Conservation (phyloP, 768 basidiomycete genomes). For the Lactarius indigo region DNA sequence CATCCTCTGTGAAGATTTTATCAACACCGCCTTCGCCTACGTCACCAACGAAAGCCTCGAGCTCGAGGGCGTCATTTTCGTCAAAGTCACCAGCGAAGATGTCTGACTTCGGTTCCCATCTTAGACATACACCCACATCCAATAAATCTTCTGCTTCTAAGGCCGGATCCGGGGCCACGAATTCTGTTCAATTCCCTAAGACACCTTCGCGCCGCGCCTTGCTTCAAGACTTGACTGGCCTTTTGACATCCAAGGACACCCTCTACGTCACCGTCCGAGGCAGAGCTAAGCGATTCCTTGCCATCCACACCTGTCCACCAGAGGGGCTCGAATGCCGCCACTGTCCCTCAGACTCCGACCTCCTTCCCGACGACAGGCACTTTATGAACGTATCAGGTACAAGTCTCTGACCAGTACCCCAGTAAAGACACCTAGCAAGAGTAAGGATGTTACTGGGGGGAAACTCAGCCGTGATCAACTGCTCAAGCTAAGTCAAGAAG, state of each 20-base stretch:
- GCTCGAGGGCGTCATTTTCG: slow-evolving; percentile 33
- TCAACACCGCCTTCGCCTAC: slow-evolving; percentile 33
- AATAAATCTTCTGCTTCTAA: slow-evolving; percentile 27
- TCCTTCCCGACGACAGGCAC: slow-evolving; percentile 73
- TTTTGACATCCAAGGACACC: slow-evolving; percentile 39
- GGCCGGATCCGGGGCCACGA: slow-evolving; percentile 42
- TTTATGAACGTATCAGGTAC: slow-evolving; percentile 78
- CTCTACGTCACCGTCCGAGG: slow-evolving; percentile 23
- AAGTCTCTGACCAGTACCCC: slow-evolving; percentile 67
- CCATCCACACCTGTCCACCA: slow-evolving; percentile 70
- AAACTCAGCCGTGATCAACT: slow-evolving; percentile 64
- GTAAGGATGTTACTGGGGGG: slow-evolving; percentile 37
- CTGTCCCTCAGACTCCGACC: slow-evolving; percentile 64
- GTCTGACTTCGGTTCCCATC: slow-evolving; percentile 46
- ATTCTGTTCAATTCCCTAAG: slow-evolving; percentile 52
- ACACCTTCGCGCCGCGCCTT: slow-evolving; percentile 52
- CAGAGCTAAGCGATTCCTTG: slow-evolving; percentile 35
- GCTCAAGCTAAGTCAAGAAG: slow-evolving; percentile 71
- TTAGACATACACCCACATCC: slow-evolving; percentile 42
- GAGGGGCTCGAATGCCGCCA: slow-evolving; percentile 48
- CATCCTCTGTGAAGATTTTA: slow-evolving; percentile 32
- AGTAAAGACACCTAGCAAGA: slow-evolving; percentile 45
- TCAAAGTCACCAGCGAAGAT: slow-evolving; percentile 36
- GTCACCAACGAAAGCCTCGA: slow-evolving; percentile 33
- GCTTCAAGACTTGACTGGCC: slow-evolving; percentile 34